Percentiles rank a stretch among this genome's conserved stretches.
These are phyloP conservation scores for Zygosaccharomyces sapae DNA, from an alignment of 1,139 yeast genomes.

Conservation along the genomic window DNA sequence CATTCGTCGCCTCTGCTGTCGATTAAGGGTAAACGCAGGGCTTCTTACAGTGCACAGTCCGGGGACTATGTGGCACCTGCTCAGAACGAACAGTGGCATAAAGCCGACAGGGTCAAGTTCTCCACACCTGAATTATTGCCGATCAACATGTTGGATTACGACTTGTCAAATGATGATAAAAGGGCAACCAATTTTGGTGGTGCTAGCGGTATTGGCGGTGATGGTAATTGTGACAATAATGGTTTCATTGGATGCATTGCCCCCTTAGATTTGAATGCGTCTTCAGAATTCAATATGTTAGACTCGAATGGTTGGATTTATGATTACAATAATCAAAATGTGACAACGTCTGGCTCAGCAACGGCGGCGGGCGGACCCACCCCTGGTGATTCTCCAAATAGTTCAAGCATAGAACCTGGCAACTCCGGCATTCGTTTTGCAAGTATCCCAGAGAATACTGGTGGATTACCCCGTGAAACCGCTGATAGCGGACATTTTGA, in stretches of 20 bases:
- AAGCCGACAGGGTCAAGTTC: constrained; percentile 49
- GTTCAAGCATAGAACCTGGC: neutral
- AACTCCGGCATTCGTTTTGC: neutral
- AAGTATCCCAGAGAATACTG: neutral
- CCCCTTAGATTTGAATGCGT: constrained; percentile 10
- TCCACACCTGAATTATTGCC: constrained; percentile 64
- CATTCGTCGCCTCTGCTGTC: neutral
- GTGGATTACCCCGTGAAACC: neutral
- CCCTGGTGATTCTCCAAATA: constrained; percentile 4
- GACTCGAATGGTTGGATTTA: constrained; percentile 25
- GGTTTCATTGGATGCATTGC: neutral
- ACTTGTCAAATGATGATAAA: neutral
- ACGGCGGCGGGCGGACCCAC: constrained; percentile 8
- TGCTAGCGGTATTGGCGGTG: neutral
- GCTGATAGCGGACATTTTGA: neutral
- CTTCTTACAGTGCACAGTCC: constrained; percentile 74
- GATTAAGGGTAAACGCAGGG: constrained; percentile 42
- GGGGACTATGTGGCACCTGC: constrained; percentile 48
- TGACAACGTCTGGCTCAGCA: constrained; percentile 14
- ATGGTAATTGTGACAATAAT: neutral
- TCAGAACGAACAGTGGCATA: constrained; percentile 24
- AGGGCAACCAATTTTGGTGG: constrained; percentile 1
- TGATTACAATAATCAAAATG: constrained; percentile 18
- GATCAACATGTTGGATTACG: constrained; percentile 33
- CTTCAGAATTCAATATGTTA: constrained; percentile 1